Percentiles rank a stretch among this genome's conserved stretches.
Evolutionary conservation across 2,329 filamentous ascomycete species (phyloP).

Genomic region (Epichloe sibirici): DNA sequence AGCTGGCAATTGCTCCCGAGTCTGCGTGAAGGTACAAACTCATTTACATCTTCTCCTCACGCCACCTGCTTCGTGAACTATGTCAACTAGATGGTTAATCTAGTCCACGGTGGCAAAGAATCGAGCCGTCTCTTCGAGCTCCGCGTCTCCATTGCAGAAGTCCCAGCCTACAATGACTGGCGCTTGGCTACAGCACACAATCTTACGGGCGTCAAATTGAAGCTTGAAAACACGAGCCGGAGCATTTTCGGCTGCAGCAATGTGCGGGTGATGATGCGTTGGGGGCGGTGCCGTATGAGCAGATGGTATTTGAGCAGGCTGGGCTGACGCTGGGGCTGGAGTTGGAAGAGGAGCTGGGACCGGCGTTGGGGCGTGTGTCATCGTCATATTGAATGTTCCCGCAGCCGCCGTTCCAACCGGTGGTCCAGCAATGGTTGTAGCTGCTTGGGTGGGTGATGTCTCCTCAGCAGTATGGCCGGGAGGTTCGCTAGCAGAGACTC

Average conservation of each 20-base stretch:
- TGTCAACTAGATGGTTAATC: background rate
- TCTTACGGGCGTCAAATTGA: constrained; percentile 86
- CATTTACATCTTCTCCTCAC: background rate
- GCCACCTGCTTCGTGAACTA: background rate
- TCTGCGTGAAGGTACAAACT: background rate
- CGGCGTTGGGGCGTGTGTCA: background rate
- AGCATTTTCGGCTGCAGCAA: constrained; percentile 32
- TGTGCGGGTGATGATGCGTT: constrained; percentile 30
- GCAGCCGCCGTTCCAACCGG: background rate
- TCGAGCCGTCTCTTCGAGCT: constrained; percentile 63
- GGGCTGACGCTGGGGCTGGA: constrained; percentile 7
- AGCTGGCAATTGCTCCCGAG: no score
- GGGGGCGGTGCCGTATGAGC: background rate
- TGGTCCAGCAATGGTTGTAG: background rate
- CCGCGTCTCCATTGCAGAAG: constrained; percentile 76
- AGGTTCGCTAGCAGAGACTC: background rate
- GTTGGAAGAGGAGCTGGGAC: background rate
- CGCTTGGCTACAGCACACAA: constrained; percentile 90
- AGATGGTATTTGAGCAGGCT: constrained; percentile 10
- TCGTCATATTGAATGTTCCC: background rate
- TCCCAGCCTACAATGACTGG: constrained; percentile 94
- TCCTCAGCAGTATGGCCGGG: background rate
- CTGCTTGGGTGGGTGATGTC: background rate
- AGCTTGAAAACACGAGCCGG: constrained; percentile 77
- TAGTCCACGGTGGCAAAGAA: constrained; percentile 58